Evolutionary conservation across 192 early-diverging fungal species (phyloP).

Genomic region (Coemansia erecta): DNA sequence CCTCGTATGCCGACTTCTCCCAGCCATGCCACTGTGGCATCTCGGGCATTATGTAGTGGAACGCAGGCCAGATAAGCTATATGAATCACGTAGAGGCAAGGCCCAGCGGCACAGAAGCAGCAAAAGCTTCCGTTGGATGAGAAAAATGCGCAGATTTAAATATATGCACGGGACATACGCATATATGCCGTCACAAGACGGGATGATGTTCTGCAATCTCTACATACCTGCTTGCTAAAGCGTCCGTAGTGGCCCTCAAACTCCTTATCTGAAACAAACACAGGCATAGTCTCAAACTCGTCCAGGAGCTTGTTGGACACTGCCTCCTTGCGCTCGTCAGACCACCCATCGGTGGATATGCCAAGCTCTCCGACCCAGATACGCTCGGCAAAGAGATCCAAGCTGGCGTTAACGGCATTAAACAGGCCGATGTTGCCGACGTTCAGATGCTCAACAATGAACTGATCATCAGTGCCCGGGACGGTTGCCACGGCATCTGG

Average conservation of each 20-base stretch:
- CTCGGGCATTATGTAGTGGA: conserved; percentile 93
- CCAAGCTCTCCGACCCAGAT: conserved; percentile 79
- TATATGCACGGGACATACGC: not conserved
- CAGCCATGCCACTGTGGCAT: conserved; percentile 77
- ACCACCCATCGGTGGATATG: conserved; percentile 67
- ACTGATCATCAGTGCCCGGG: conserved; percentile 46
- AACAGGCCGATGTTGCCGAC: conserved; percentile 94
- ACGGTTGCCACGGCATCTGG: conserved; percentile 16
- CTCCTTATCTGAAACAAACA: conserved; percentile 76
- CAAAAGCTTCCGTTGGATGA: not conserved
- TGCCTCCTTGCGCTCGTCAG: conserved; percentile 58
- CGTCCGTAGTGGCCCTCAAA: conserved; percentile 90
- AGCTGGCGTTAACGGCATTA: conserved; percentile 79
- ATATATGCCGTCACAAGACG: conserved; percentile 7
- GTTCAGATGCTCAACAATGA: conserved; percentile 70
- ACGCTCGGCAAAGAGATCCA: conserved; percentile 56
- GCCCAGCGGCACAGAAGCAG: not conserved
- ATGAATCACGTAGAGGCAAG: conserved; percentile 1
- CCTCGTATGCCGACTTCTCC: conserved; percentile 79
- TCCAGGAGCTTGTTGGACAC: conserved; percentile 61
- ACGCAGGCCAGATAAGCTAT: conserved; percentile 93
- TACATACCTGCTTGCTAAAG: conserved; percentile 86
- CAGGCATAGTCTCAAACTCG: conserved; percentile 70
- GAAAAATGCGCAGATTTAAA: not conserved
- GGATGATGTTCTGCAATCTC: not conserved